phyloP scores from a whole-genome alignment of 2,329 filamentous ascomycete genomes.

The Scortechinia acanthostroma region DNA sequence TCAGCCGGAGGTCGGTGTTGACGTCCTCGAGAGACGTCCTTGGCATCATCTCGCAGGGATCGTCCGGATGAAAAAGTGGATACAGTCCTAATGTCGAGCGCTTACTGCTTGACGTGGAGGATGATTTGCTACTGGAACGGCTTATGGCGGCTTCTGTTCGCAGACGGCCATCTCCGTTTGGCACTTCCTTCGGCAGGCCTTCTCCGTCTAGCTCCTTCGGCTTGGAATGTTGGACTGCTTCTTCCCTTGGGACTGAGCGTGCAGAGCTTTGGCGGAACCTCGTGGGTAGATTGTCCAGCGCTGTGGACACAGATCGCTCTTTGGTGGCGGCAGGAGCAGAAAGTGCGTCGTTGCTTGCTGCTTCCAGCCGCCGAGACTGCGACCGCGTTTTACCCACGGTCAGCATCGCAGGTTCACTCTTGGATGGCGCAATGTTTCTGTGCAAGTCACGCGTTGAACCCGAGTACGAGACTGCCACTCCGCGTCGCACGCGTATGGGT shows the following conservation, averaged over 20 bases:
- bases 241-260: neutral
- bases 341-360: constrained; percentile 12
- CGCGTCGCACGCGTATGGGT: constrained; percentile 23
- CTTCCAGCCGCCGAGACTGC: constrained; percentile 23
- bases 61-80: constrained; percentile 24
- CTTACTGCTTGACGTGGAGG: neutral
- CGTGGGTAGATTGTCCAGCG: neutral
- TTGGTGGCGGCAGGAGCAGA: neutral
- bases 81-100: constrained; percentile 21
- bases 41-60: constrained; percentile 22
- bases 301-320: neutral
- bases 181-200: neutral
- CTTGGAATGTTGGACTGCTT: neutral
- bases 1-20: constrained; percentile 23
- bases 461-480: constrained; percentile 20
- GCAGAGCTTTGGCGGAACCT: neutral
- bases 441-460: constrained; percentile 7
- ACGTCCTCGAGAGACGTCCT: constrained; percentile 26
- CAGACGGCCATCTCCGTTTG: neutral
- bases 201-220: neutral
- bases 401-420: constrained; percentile 18
- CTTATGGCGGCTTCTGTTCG: neutral
- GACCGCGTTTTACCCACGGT: constrained; percentile 29
- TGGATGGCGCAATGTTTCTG: constrained; percentile 14
- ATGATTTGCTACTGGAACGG: neutral